Evolutionary conservation across 768 basidiomycete species (phyloP), one percentile per base, ranked within the genome.

Genomic region (Xerocomus potaroensis): DNA sequence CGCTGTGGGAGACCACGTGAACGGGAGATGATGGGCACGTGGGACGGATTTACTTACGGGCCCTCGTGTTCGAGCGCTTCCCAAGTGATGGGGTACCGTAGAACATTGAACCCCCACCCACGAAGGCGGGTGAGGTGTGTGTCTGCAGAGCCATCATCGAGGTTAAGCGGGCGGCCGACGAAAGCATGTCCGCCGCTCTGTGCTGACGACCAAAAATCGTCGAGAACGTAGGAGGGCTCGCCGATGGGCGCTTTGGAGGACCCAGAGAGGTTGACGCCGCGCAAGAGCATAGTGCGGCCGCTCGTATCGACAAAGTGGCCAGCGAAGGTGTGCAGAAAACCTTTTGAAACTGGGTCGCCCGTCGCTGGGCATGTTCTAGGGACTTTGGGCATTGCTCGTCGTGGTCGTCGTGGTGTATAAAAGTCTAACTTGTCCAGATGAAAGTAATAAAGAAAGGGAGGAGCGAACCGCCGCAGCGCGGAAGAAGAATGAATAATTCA

Each of bases 211-310:
- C 91, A 96, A 65, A 96, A 91, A 15, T 75, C 81, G 1, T 88
- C 79, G 2, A 83, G 72, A 23, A 79, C 56, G 49, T 87, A 76
- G 0, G 84, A 85, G 0, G 83, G 88, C 46, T 80, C 75, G 38
- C 74, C 79, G 1, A 81, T 61, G 0, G 95, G 94, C 0, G 87
- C 83, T 62, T 99, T 99, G 38, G 85, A 80, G 1, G 91, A 83
- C 8, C 91, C 91, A 11, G 90, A 86, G 37, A 98, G 79, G 64
- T 99, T 99, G 35, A 97, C 88, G n/a, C 96, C 96, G 43, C 95
- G 81, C 0, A 99, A 73, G 14, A 97, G 72, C 16, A 95, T 66
- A 0, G 85, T 84, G 37, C 91, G 80, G 18, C 90, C 87, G 43
- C 72, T 65, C 44, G 74, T 74, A 66, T 91, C 89, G 59, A 90